Base-by-base conservation (phyloP, 2,329 filamentous ascomycete genomes). In the Aspergillus novofumigatus region DNA sequence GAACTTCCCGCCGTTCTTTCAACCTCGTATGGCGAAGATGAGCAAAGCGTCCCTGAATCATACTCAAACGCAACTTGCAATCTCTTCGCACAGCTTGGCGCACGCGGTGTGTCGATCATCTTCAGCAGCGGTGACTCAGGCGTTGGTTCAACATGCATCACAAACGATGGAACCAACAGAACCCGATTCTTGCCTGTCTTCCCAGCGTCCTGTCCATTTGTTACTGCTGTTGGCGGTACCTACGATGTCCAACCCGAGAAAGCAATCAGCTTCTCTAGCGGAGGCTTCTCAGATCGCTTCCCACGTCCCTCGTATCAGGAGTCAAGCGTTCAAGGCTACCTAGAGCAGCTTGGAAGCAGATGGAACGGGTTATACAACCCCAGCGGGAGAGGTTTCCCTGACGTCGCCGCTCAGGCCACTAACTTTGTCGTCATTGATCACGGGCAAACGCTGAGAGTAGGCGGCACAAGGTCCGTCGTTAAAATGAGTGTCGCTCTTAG, bases 1-100 rank as follows among this genome's bases (percentile, higher is more conserved):
- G 69, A 82, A 20, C 75, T 90, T 0, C 87, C 88, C 0, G 80
- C 83, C 3, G 83, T 89, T 20, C 78, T 91, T 45, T 82, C 81
- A 44, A 87, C 86, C n/a, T 90, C 86, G 0, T 91, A 90, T 66
- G 86, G 86, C 26, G 86, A 89, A 62, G 80, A 86, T 49, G 88
- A 91, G 70, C 84, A 80, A 68, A 81, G 79, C 3, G 76, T 90
- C 0, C 85, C 86, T 0, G 72, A 73, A 23, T 74, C 78, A 3
- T 89, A 89, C 67, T 81, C 84, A 7, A 77, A 82, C 64, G 78
- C 82, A 55, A 81, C 84, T 21, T 89, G 89, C 72, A 80, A 80
- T 32, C 75, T 85, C 45, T 85, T 87, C 59, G 84, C 82, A 4
- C 83, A 87, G 59, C 80, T 91, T 4, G 86, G 85, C 23, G 80